phyloP scores from a whole-genome alignment of 495 filamentous ascomycete genomes.

The Xeromyces bisporus region DNA sequence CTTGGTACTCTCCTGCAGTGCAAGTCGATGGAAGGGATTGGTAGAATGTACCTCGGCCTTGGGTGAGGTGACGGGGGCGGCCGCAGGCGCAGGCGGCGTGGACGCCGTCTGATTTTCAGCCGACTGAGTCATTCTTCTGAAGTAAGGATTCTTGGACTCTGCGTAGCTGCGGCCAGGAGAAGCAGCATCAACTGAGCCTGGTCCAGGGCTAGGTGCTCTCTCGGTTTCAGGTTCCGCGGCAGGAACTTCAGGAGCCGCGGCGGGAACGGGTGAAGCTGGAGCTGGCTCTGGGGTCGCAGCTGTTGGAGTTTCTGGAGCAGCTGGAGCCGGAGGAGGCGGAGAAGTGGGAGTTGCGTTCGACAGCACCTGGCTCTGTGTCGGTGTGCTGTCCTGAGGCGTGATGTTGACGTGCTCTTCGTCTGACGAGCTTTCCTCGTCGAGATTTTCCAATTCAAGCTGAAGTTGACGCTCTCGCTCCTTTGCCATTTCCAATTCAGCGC shows the following conservation, averaged over 20 bases:
- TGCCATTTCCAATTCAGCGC: conserved; percentile 83
- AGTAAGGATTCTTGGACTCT: conserved; percentile 55
- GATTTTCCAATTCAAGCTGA: conserved; percentile 66
- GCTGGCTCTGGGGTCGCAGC: too few species aligned
- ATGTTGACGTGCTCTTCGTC: conserved; percentile 72
- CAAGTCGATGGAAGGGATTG: conserved; percentile 91
- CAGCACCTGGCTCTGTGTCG: conserved; percentile 48
- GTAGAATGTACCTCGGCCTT: conserved; percentile 44
- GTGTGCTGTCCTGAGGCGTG: conserved; percentile 69
- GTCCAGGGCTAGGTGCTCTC: conserved; percentile 8
- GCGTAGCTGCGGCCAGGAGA: conserved; percentile 15
- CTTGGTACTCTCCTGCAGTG: conserved; percentile 30
- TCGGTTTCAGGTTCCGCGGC: conserved; percentile 21
- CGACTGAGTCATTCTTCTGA: conserved; percentile 45
- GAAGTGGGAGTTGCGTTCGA: conserved; percentile 26
- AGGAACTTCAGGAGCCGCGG: too few species aligned
- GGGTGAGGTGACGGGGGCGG: conserved; percentile 11
- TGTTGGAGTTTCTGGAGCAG: conserved; percentile 11
- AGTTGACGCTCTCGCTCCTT: conserved; percentile 77
- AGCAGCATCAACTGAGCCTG: too few species aligned
- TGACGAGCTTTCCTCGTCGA: conserved; percentile 64
- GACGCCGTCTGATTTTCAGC: conserved; percentile 12
- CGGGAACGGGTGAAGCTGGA: too few species aligned
- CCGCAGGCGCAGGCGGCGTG: conserved; percentile 20
- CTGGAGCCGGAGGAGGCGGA: conserved; percentile 19